Evolutionary conservation across 2,329 filamentous ascomycete genomes (phyloP).

Genomic region (Microcyclosporella mali): DNA sequence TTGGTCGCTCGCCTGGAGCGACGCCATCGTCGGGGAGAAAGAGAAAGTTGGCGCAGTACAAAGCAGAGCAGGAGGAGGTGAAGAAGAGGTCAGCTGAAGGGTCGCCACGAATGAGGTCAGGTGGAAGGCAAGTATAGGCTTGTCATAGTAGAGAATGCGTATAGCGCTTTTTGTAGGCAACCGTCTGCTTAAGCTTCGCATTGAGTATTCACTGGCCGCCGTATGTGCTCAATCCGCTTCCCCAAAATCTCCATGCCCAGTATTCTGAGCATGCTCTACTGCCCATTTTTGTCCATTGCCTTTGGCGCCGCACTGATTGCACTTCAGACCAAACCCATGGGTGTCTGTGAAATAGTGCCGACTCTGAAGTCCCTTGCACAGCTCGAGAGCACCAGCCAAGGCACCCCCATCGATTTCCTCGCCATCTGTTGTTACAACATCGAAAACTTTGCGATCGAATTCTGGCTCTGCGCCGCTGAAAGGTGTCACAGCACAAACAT

Average conservation of each 20-base stretch:
- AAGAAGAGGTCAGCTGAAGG: too few relatives aligned
- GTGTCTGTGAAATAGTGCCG: conserved; percentile 88
- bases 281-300: conserved; percentile 62
- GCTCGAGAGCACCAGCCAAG: conserved; percentile 51
- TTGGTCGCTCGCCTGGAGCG: too few relatives aligned
- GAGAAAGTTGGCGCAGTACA: too few relatives aligned
- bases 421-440: conserved; percentile 35
- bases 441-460: conserved; percentile 72
- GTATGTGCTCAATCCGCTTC: conserved; percentile 28
- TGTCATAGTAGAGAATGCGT: too few relatives aligned
- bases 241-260: conserved; percentile 53
- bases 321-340: conserved; percentile 68
- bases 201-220: too few relatives aligned
- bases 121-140: too few relatives aligned
- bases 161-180: too few relatives aligned
- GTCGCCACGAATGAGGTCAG: too few relatives aligned
- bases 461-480: conserved; percentile 60
- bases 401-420: conserved; percentile 46
- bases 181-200: too few relatives aligned
- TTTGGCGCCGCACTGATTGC: conserved; percentile 65
- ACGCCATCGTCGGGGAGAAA: too few relatives aligned
- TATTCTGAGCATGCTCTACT: conserved; percentile 55
- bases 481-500: conserved; percentile 72
- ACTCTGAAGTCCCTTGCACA: conserved; percentile 56
- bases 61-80: too few relatives aligned